Percentiles rank a stretch among this genome's conserved stretches.
These are phyloP conservation scores for Omphalotus olearius DNA, from an alignment of 1,284 basidiomycete genomes.

Conservation along the genomic window DNA sequence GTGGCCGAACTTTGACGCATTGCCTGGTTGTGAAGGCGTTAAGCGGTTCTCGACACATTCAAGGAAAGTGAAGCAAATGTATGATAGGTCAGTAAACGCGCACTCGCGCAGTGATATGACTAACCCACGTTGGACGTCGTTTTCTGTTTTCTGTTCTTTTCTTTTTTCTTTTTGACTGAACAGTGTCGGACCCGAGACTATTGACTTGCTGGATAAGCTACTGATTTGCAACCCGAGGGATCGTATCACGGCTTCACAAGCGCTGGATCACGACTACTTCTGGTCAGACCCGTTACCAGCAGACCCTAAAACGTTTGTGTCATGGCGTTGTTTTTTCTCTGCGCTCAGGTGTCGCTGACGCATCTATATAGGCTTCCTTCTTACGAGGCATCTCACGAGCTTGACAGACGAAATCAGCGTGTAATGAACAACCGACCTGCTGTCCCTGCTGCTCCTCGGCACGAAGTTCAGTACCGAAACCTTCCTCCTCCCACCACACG, in stretches of 20 bases:
- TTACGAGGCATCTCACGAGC: slow-evolving; percentile 82
- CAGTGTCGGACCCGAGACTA: slow-evolving; percentile 64
- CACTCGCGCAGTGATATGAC: too few species aligned
- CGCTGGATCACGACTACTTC: slow-evolving; percentile 90
- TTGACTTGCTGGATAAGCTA: slow-evolving; percentile 89
- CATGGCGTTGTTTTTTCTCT: slow-evolving; percentile 4
- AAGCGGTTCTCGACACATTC: slow-evolving; percentile 51
- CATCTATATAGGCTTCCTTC: slow-evolving; percentile 53
- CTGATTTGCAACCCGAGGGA: slow-evolving; percentile 90
- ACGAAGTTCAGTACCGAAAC: not conserved
- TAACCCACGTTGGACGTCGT: slow-evolving; percentile 16
- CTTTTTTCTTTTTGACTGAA: slow-evolving; percentile 13
- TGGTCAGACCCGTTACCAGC: slow-evolving; percentile 84
- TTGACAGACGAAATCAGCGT: slow-evolving; percentile 73
- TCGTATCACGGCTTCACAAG: slow-evolving; percentile 85
- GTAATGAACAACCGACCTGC: slow-evolving; percentile 18
- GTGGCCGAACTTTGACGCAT: slow-evolving; percentile 78
- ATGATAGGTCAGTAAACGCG: slow-evolving; percentile 43
- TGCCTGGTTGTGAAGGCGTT: slow-evolving; percentile 81
- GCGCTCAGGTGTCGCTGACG: slow-evolving; percentile 5
- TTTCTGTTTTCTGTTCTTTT: slow-evolving; percentile 1
- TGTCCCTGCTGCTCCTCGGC: not conserved
- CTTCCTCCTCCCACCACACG: too few species aligned
- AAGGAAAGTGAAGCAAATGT: slow-evolving; percentile 52
- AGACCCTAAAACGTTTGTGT: slow-evolving; percentile 68